phyloP scores from a whole-genome alignment of 2,329 filamentous ascomycete genomes.

The Parafenestella ontariensis region DNA sequence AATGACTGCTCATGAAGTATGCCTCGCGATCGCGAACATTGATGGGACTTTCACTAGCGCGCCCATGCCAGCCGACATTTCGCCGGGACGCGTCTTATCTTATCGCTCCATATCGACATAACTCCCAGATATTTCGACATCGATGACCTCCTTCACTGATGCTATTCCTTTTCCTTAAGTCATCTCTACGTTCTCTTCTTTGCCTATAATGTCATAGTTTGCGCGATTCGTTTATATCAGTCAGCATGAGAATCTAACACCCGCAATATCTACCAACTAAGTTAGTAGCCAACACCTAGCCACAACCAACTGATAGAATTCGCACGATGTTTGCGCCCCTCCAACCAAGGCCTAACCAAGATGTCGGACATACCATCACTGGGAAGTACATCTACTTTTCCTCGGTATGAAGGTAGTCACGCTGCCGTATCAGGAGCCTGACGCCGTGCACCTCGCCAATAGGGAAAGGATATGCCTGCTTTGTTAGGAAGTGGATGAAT shows the following conservation, averaged over 20 bases:
- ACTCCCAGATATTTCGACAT: conserved; percentile 2
- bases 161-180: neutral
- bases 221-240: neutral
- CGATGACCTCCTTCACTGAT: neutral
- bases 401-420: neutral
- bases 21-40: neutral
- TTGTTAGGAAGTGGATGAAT: neutral
- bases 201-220: neutral
- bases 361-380: too few species aligned
- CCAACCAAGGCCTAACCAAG: too few species aligned
- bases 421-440: neutral
- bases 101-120: conserved; percentile 1
- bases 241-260: neutral
- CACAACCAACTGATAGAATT: too few species aligned
- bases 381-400: too few species aligned
- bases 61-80: neutral
- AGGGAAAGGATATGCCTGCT: neutral
- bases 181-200: neutral
- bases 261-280: neutral
- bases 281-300: neutral
- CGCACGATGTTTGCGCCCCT: too few species aligned
- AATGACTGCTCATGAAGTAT: neutral
- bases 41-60: conserved; percentile 6
- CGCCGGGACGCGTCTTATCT: conserved; percentile 4
- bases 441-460: neutral